Conservation (phyloP, 1,284 basidiomycete genomes). For the Peniophora sp. region DNA sequence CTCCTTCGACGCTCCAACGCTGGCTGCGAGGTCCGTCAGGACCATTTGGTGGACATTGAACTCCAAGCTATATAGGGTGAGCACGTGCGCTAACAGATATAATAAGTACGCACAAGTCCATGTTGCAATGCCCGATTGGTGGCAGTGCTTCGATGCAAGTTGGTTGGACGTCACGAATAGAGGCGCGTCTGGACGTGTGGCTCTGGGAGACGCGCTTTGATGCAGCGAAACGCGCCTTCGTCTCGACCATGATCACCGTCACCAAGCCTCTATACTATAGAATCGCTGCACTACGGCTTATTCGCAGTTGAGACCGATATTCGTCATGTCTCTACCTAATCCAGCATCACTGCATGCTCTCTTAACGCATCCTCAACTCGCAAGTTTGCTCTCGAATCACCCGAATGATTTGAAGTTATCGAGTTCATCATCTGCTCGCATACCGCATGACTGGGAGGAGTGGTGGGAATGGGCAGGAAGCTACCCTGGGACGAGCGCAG, state of each 20-base stretch:
- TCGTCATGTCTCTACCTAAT: too few relatives aligned
- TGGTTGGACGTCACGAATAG: neutral
- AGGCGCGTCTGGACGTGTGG: neutral
- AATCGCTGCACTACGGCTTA: too few relatives aligned
- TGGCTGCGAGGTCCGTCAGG: constrained; percentile 71
- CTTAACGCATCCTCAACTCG: too few relatives aligned
- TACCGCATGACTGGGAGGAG: constrained; percentile 16
- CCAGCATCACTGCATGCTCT: too few relatives aligned
- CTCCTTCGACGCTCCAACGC: constrained; percentile 42
- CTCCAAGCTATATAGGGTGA: constrained; percentile 42
- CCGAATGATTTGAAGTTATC: too few relatives aligned
- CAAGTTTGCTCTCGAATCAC: too few relatives aligned
- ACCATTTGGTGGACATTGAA: constrained; percentile 78
- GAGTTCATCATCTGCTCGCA: constrained; percentile 9
- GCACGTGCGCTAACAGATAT: neutral
- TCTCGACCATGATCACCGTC: too few relatives aligned
- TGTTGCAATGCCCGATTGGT: neutral
- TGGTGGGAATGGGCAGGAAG: constrained; percentile 24
- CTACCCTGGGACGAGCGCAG: constrained; percentile 1
- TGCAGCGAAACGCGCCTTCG: too few relatives aligned
- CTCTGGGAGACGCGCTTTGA: too few relatives aligned
- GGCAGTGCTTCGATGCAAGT: neutral
- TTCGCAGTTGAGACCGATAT: too few relatives aligned
- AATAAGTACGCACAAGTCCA: neutral
- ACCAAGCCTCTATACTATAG: too few relatives aligned